phyloP scores from a whole-genome alignment of 2,329 filamentous ascomycete species.

The Trichoderma simmonsii region DNA sequence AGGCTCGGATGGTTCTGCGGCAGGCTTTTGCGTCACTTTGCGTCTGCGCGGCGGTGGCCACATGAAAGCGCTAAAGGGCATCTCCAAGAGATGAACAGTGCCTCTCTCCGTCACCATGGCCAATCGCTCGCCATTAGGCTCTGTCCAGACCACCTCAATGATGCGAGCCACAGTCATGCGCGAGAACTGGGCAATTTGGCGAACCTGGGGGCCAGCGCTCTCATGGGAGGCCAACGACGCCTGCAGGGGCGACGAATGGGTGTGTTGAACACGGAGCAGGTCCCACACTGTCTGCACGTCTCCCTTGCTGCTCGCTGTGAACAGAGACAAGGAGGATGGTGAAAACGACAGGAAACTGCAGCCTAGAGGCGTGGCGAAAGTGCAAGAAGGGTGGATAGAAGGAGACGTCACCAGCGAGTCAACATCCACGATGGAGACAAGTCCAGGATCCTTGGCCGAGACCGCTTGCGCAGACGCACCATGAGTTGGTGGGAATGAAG shows the following conservation, averaged over 20 bases:
- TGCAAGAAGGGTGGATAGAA: slow-evolving; percentile 62
- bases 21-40: slow-evolving; percentile 42
- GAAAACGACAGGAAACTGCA: slow-evolving; percentile 81
- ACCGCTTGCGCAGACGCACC: slow-evolving; percentile 54
- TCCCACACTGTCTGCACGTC: slow-evolving; percentile 83
- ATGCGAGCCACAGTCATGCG: slow-evolving; percentile 90
- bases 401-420: slow-evolving; percentile 53
- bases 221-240: slow-evolving; percentile 43
- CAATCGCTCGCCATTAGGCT: slow-evolving; percentile 74
- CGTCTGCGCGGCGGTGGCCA: slow-evolving; percentile 74
- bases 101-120: slow-evolving; percentile 91
- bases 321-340: slow-evolving; percentile 67
- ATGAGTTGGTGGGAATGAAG: slow-evolving; percentile 73
- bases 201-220: slow-evolving; percentile 58
- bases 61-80: slow-evolving; percentile 76
- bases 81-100: slow-evolving; percentile 89
- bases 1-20: slow-evolving; percentile 47
- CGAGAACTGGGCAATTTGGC: slow-evolving; percentile 83
- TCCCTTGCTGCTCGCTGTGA: slow-evolving; percentile 80
- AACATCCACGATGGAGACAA: slow-evolving; percentile 73
- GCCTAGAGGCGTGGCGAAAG: slow-evolving; percentile 68
- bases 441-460: slow-evolving; percentile 62
- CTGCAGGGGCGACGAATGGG: slow-evolving; percentile 59
- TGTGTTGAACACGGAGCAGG: slow-evolving; percentile 62
- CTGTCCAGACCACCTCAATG: slow-evolving; percentile 84